Percentiles rank a stretch among this genome's conserved stretches.
These are phyloP conservation scores for Amanita fuliginea DNA, from an alignment of 768 basidiomycete genomes.

Conservation along the genomic window DNA sequence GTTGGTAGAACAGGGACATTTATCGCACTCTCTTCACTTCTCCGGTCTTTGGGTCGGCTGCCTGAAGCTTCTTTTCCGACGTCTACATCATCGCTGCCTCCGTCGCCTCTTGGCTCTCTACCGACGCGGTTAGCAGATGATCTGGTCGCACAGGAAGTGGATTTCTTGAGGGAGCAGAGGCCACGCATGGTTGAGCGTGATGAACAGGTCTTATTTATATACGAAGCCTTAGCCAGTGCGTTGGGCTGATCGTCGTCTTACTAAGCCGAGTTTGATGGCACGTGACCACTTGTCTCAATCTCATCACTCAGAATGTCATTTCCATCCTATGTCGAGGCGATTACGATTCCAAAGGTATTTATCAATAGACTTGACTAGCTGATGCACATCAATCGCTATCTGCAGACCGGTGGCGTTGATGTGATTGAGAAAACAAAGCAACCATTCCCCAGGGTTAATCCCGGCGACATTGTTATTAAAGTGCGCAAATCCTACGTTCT, in stretches of 20 bases:
- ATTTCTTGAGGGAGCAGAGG: constrained; percentile 70
- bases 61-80: constrained; percentile 21
- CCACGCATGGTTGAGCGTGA: constrained; percentile 71
- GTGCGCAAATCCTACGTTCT: constrained; percentile 10
- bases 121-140: constrained; percentile 39
- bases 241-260: too few species aligned
- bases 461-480: constrained; percentile 48
- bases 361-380: not conserved
- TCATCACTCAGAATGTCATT: constrained; percentile 28
- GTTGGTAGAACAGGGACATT: constrained; percentile 83
- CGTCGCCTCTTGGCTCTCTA: constrained; percentile 50
- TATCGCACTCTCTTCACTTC: constrained; percentile 67
- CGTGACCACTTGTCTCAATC: not conserved
- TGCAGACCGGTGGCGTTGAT: constrained; percentile 60
- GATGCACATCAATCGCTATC: not conserved
- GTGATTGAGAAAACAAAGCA: constrained; percentile 57
- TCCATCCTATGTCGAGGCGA: constrained; percentile 56
- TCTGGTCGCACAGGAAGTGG: constrained; percentile 58
- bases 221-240: constrained; percentile 34
- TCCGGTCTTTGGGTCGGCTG: constrained; percentile 49
- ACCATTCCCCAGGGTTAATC: constrained; percentile 55
- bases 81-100: constrained; percentile 22
- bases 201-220: constrained; percentile 57
- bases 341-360: constrained; percentile 48
- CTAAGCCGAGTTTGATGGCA: not conserved